A percentile compares a stretch with the other conserved stretches of the same genome.
Conservation (phyloP, 2,329 filamentous ascomycete species). For the Microthyrium microscopicum region DNA sequence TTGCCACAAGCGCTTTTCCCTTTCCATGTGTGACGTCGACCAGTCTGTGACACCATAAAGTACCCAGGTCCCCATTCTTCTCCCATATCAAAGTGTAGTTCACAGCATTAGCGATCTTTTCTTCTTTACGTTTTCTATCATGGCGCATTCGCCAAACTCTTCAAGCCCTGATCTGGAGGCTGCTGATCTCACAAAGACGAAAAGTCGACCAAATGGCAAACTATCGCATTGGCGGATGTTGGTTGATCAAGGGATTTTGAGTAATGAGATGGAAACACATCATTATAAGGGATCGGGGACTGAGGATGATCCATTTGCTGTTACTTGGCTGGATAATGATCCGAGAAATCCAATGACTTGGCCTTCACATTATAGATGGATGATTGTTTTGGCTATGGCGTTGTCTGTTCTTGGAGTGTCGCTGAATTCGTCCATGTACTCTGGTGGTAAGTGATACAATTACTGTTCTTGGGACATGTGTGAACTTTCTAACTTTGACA, state of each 20-base stretch:
- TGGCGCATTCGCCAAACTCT: no score
- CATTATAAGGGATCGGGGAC: slow-evolving; percentile 27
- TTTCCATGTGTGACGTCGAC: no score
- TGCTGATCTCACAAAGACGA: no score
- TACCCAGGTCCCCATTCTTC: no score
- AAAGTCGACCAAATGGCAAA: no score
- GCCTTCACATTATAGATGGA: slow-evolving; percentile 23
- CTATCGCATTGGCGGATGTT: slow-evolving; percentile 21
- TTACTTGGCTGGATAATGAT: slow-evolving; percentile 31
- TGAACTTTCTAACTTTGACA: slow-evolving; percentile 8
- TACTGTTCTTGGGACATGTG: background rate
- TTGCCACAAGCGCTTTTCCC: no score
- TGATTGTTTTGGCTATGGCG: slow-evolving; percentile 23
- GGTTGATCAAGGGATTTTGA: slow-evolving; percentile 20
- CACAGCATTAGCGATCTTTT: no score
- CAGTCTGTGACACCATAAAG: no score
- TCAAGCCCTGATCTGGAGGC: no score
- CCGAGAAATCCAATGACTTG: slow-evolving; percentile 28
- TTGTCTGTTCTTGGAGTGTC: slow-evolving; percentile 27
- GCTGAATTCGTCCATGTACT: slow-evolving; percentile 26
- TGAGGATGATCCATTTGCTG: slow-evolving; percentile 26
- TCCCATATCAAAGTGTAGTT: no score
- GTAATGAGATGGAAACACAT: slow-evolving; percentile 21
- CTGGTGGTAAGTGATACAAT: slow-evolving; percentile 15
- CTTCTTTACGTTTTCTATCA: no score